Conservation (phyloP, 2,329 filamentous ascomycete genomes). For the Fusarium chlamydosporum region DNA sequence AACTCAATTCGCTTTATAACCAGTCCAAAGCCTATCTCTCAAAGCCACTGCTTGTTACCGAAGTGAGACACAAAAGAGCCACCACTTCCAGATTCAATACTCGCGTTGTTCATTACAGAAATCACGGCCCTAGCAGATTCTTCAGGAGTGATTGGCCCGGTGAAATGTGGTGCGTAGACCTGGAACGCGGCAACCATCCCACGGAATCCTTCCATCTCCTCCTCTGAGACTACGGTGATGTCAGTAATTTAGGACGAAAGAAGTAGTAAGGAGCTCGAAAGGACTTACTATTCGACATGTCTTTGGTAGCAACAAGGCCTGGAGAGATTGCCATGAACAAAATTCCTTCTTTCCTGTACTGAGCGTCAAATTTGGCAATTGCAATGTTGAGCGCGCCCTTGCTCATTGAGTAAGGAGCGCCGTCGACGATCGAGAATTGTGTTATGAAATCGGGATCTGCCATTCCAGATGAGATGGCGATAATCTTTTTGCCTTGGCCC, state of each 20-base stretch:
- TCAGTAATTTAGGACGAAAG: not conserved
- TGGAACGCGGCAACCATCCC: conserved; percentile 52
- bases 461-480: conserved; percentile 63
- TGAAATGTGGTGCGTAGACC: conserved; percentile 59
- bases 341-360: conserved; percentile 65
- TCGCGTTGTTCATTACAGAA: conserved; percentile 52
- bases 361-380: conserved; percentile 66
- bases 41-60: conserved; percentile 68
- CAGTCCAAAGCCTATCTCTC: not conserved
- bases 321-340: conserved; percentile 67
- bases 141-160: conserved; percentile 53
- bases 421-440: conserved; percentile 54
- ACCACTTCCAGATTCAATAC: conserved; percentile 60
- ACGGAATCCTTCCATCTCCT: conserved; percentile 46
- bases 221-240: conserved; percentile 37
- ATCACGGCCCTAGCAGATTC: conserved; percentile 55
- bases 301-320: conserved; percentile 63
- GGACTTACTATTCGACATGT: conserved; percentile 47
- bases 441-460: conserved; percentile 63
- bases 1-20: no score
- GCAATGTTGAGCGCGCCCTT: conserved; percentile 68
- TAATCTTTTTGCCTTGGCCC: conserved; percentile 67
- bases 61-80: conserved; percentile 69
- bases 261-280: accelerated
- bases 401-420: conserved; percentile 61